Conservation (phyloP, 306 rosid species). For the Oemleria cerasiformis region DNA sequence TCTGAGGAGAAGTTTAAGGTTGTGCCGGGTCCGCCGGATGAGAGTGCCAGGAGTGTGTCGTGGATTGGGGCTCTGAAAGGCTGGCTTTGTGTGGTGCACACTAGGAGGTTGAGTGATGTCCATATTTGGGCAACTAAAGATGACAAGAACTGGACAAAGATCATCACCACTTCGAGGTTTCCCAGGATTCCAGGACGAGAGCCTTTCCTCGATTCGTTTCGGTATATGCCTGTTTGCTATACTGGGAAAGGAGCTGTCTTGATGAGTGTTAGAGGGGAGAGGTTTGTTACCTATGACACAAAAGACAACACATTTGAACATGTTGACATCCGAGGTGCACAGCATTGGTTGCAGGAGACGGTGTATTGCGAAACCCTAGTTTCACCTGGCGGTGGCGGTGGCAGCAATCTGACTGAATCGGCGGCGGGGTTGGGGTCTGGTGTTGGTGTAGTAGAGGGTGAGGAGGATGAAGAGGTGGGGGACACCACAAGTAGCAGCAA, state of each 20-base stretch:
- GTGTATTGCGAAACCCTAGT: constrained; percentile 39
- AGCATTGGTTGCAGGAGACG: constrained; percentile 40
- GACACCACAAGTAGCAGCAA: neutral
- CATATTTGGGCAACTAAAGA: constrained; percentile 34
- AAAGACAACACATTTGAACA: constrained; percentile 7
- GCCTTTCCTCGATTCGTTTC: constrained; percentile 6
- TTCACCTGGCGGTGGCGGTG: constrained; percentile 25
- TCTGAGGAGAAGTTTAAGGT: constrained; percentile 31
- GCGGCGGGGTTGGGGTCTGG: neutral
- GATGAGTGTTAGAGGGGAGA: constrained; percentile 34
- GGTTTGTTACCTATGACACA: constrained; percentile 30
- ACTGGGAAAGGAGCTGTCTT: constrained; percentile 31
- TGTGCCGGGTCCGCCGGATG: constrained; percentile 24
- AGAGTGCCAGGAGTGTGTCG: constrained; percentile 8
- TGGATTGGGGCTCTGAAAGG: constrained; percentile 32
- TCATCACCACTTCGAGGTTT: constrained; percentile 20
- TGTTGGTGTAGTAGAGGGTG: neutral
- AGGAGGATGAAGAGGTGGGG: neutral
- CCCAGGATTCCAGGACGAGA: constrained; percentile 10
- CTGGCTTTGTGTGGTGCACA: constrained; percentile 30
- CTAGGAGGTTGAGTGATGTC: constrained; percentile 26
- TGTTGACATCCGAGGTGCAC: constrained; percentile 18
- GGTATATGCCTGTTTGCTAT: constrained; percentile 36
- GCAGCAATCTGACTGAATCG: neutral
- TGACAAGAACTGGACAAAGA: constrained; percentile 30